These are phyloP conservation scores for Phytophthora kernoviae DNA, from an alignment of 352 stramenopile genomes.

Conservation along the genomic window DNA sequence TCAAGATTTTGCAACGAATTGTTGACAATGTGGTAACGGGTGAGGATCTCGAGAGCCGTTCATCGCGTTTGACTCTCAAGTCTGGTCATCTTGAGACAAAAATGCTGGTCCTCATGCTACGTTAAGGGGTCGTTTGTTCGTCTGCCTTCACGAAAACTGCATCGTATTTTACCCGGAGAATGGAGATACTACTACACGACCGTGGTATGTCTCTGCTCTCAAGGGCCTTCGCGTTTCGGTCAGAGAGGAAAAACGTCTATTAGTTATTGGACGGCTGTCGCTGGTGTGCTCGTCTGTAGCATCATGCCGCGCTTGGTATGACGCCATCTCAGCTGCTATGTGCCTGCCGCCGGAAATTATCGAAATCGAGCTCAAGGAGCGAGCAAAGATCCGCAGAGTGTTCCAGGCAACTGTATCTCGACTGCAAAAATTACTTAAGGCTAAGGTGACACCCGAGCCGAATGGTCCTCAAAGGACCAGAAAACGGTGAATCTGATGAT, in stretches of 20 bases:
- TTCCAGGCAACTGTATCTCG: constrained; percentile 73
- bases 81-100: constrained; percentile 72
- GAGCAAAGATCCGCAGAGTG: constrained; percentile 66
- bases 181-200: constrained; percentile 56
- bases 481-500: constrained; percentile 85
- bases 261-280: constrained; percentile 65
- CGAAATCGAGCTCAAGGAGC: constrained; percentile 79
- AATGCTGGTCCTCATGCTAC: constrained; percentile 81
- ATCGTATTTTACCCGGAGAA: constrained; percentile 82
- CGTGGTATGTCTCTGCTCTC: constrained; percentile 83
- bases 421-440: constrained; percentile 77
- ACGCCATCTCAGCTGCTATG: constrained; percentile 67
- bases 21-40: constrained; percentile 64
- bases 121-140: constrained; percentile 73
- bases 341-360: constrained; percentile 71
- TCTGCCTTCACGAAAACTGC: constrained; percentile 81
- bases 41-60: constrained; percentile 72
- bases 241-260: constrained; percentile 67
- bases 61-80: constrained; percentile 75
- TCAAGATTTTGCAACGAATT: constrained; percentile 74
- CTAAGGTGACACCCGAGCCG: constrained; percentile 77
- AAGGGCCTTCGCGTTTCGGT: constrained; percentile 66
- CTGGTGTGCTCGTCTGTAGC: constrained; percentile 56
- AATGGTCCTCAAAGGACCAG: constrained; percentile 73
- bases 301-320: constrained; percentile 74